These are phyloP conservation scores for Athelia psychrophila DNA, from an alignment of 1,284 basidiomycete genomes.

Conservation along the genomic window DNA sequence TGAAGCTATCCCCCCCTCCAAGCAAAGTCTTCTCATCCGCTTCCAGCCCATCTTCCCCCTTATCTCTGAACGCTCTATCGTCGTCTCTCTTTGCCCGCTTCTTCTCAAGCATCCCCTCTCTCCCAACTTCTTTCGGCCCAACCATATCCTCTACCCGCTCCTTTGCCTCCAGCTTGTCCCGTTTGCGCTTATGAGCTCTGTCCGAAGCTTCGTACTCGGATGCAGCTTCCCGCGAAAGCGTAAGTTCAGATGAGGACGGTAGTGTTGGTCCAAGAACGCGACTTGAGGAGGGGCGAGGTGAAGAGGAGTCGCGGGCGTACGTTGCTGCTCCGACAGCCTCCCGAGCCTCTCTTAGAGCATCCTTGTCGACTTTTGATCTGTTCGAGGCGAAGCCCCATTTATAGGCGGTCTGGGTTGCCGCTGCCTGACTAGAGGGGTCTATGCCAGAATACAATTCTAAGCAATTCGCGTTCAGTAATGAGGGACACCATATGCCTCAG, in stretches of 20 bases:
- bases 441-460: constrained; percentile 62
- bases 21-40: constrained; percentile 66
- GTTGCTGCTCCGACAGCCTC: constrained; percentile 61
- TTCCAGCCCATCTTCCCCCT: constrained; percentile 67
- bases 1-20: constrained; percentile 74
- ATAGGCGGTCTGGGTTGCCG: constrained; percentile 60
- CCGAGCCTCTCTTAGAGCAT: constrained; percentile 55
- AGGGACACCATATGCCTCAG: constrained; percentile 2
- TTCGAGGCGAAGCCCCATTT: constrained; percentile 57
- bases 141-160: constrained; percentile 71
- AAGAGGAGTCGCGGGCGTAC: constrained; percentile 26
- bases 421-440: constrained; percentile 43
- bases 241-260: constrained; percentile 62
- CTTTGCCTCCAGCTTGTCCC: constrained; percentile 61
- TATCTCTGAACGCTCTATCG: constrained; percentile 63
- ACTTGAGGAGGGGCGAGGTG: constrained; percentile 11
- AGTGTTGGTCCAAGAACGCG: constrained; percentile 63
- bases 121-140: constrained; percentile 69
- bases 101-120: constrained; percentile 75
- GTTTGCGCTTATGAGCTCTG: constrained; percentile 54
- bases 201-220: constrained; percentile 49
- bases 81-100: constrained; percentile 63
- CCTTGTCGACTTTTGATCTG: constrained; percentile 43
- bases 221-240: constrained; percentile 57
- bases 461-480: constrained; percentile 2